Percentiles rank a stretch among this genome's conserved stretches.
Conservation (phyloP, 2,329 filamentous ascomycete genomes). For the Colletotrichum acutatum region DNA sequence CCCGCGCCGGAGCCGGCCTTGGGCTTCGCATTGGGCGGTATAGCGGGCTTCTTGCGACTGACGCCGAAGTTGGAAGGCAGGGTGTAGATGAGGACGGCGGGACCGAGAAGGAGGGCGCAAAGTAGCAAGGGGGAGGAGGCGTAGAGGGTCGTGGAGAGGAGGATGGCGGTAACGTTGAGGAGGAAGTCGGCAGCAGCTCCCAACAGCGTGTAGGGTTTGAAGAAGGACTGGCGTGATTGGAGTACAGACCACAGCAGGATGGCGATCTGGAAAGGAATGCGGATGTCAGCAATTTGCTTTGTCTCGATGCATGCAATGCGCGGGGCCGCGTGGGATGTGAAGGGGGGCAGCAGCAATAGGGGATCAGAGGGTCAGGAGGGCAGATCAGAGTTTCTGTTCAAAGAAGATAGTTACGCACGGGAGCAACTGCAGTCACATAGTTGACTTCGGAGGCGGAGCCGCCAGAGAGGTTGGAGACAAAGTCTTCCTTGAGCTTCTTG, state of each 20-base stretch:
- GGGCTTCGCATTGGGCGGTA: constrained; percentile 55
- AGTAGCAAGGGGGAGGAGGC: constrained; percentile 79
- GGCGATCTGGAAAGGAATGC: constrained; percentile 68
- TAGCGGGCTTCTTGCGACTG: constrained; percentile 58
- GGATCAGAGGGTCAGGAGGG: neutral
- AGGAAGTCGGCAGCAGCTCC: constrained; percentile 84
- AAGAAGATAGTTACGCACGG: constrained; percentile 66
- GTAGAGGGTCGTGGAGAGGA: constrained; percentile 90
- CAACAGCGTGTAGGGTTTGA: constrained; percentile 77
- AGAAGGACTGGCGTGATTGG: constrained; percentile 86
- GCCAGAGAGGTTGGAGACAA: constrained; percentile 90
- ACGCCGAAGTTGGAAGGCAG: constrained; percentile 57
- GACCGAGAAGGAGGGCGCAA: constrained; percentile 77
- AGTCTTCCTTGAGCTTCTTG: constrained; percentile 93
- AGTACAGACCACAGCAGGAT: constrained; percentile 89
- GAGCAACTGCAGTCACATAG: constrained; percentile 83
- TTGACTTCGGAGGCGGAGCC: constrained; percentile 89
- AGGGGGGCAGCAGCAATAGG: neutral
- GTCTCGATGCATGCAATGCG: constrained; percentile 20
- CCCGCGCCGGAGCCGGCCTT: constrained; percentile 40
- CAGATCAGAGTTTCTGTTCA: neutral
- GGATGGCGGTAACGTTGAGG: constrained; percentile 83
- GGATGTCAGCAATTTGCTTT: constrained; percentile 37
- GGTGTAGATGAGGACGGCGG: constrained; percentile 72
- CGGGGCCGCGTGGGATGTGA: neutral